Percentiles rank a stretch among this genome's conserved stretches.
Evolutionary conservation across 2,329 filamentous ascomycete species (phyloP).

Genomic region (Diaporthe caulivora): DNA sequence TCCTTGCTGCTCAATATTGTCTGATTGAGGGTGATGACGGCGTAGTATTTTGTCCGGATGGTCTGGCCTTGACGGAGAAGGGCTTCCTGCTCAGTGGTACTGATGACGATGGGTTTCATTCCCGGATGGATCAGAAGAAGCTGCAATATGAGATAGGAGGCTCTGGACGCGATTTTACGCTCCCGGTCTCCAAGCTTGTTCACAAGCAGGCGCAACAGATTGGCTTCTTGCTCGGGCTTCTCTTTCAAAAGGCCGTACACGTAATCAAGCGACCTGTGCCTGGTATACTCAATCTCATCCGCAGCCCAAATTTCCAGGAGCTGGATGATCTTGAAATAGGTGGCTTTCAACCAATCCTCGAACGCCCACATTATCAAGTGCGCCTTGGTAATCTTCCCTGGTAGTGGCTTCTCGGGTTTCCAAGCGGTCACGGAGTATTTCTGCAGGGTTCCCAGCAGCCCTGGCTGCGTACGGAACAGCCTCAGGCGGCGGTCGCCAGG

Average conservation of each 20-base stretch:
- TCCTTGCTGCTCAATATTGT: conserved; percentile 91
- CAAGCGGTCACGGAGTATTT: conserved; percentile 69
- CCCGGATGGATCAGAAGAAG: conserved; percentile 88
- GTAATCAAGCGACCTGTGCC: conserved; percentile 88
- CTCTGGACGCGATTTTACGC: conserved; percentile 93
- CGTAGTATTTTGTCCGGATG: conserved; percentile 92
- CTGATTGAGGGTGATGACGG: conserved; percentile 96
- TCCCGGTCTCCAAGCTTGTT: conserved; percentile 97
- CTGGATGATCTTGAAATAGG: conserved; percentile 94
- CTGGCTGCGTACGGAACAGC: conserved; percentile 83
- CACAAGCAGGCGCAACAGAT: conserved; percentile 88
- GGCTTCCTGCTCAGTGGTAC: conserved; percentile 87
- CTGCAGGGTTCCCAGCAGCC: conserved; percentile 78
- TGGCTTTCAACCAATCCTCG: conserved; percentile 94
- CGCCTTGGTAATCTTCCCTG: conserved; percentile 77
- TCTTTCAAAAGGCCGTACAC: conserved; percentile 92
- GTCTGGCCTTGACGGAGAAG: conserved; percentile 90
- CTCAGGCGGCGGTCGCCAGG: conserved; percentile 85
- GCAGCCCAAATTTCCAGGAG: conserved; percentile 92
- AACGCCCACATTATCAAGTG: conserved; percentile 92
- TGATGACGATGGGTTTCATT: conserved; percentile 93
- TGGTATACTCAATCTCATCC: conserved; percentile 94
- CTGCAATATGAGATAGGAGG: conserved; percentile 94
- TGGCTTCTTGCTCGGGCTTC: conserved; percentile 97
- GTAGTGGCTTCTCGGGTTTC: conserved; percentile 77